Percentiles rank a stretch among this genome's conserved stretches.
These are phyloP conservation scores for Oryza glumipatula DNA, from an alignment of 176 grass and related monocot genomes.

Conservation along the genomic window DNA sequence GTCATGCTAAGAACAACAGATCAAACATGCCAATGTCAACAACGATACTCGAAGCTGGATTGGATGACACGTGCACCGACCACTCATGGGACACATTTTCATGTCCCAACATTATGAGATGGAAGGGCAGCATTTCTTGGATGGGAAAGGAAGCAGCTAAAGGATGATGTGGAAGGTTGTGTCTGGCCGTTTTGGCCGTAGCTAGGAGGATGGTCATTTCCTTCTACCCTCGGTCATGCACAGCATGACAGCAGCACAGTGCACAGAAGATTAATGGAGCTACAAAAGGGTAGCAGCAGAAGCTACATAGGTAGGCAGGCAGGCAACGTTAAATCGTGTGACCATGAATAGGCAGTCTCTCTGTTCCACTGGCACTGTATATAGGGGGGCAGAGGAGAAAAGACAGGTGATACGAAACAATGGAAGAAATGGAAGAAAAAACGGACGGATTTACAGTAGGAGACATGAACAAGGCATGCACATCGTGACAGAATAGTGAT, in stretches of 20 bases:
- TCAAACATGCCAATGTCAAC: background rate
- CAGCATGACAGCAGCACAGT: slow-evolving; percentile 24
- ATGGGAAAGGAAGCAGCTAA: background rate
- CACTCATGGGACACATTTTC: background rate
- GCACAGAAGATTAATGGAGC: slow-evolving; percentile 44
- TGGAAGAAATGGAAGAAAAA: background rate
- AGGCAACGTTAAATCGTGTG: slow-evolving; percentile 48
- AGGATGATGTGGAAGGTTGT: slow-evolving; percentile 35
- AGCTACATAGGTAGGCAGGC: slow-evolving; percentile 37
- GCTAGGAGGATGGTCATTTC: slow-evolving; percentile 19
- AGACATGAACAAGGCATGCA: background rate
- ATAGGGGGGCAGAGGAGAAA: background rate
- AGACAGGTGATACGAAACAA: slow-evolving; percentile 7
- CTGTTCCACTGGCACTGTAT: slow-evolving; percentile 13
- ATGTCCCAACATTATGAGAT: background rate
- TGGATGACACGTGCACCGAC: background rate
- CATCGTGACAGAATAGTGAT: background rate
- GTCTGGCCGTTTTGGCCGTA: slow-evolving; percentile 44
- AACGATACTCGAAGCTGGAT: background rate
- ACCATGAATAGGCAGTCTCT: slow-evolving; percentile 37
- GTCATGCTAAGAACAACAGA: background rate
- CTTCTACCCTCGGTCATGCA: slow-evolving; percentile 28
- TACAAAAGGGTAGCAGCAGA: slow-evolving; percentile 50
- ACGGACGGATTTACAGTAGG: too few species aligned
- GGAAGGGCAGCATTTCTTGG: background rate